A percentile compares a stretch with the other conserved stretches of the same genome.
Conservation (phyloP, 306 rosid genomes). For the Vigna mungo region DNA sequence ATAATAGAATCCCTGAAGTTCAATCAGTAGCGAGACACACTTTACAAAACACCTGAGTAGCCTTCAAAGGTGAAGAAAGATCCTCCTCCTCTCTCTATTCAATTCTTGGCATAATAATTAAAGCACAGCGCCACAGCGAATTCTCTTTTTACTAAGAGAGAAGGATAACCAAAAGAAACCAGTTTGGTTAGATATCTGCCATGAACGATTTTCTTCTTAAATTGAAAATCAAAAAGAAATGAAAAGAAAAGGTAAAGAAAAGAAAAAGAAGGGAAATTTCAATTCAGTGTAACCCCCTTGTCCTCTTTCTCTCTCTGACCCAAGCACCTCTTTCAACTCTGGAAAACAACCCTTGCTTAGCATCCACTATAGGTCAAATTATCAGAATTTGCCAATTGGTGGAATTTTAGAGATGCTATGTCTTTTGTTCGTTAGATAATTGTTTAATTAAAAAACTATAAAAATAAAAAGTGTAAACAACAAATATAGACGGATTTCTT, state of each 20-base stretch:
- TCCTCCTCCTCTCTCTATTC: constrained; percentile 18
- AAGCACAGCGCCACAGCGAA: constrained; percentile 51
- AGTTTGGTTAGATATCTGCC: constrained; percentile 43
- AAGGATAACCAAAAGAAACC: constrained; percentile 52
- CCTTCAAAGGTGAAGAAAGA: constrained; percentile 37
- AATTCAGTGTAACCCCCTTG: constrained; percentile 4
- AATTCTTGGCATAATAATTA: constrained; percentile 44
- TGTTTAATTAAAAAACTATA: neutral
- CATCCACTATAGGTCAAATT: constrained; percentile 34
- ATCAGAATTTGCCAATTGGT: neutral
- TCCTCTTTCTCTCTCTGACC: neutral
- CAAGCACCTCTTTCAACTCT: constrained; percentile 1
- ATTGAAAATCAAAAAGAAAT: constrained; percentile 18
- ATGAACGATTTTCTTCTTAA: constrained; percentile 40
- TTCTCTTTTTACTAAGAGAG: constrained; percentile 45
- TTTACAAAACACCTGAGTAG: constrained; percentile 45
- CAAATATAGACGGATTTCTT: neutral
- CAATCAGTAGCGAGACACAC: constrained; percentile 43
- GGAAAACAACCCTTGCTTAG: constrained; percentile 40
- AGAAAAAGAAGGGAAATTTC: constrained; percentile 9
- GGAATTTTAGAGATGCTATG: neutral
- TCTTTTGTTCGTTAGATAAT: neutral
- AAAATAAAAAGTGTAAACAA: neutral
- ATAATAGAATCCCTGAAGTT: constrained; percentile 3
- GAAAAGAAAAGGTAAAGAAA: constrained; percentile 5